Conservation (phyloP, 2,329 filamentous ascomycete genomes). For the Pseudogymnoascus sp. region DNA sequence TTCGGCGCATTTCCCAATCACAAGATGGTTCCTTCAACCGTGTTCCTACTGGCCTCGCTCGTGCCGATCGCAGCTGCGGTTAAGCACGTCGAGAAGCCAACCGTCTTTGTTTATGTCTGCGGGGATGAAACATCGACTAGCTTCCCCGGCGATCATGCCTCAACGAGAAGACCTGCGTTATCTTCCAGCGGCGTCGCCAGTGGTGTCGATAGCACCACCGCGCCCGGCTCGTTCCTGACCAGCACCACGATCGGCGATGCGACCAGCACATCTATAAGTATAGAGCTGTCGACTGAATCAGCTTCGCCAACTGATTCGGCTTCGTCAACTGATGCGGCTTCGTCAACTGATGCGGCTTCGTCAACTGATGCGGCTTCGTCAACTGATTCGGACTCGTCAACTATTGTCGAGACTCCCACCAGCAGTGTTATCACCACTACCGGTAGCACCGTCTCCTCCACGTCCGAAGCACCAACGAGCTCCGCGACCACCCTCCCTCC, state of each 20-base stretch:
- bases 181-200: not conserved
- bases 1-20: conserved; percentile 2
- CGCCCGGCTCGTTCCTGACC: not conserved
- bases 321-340: no score
- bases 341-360: not conserved
- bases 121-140: conserved; percentile 4
- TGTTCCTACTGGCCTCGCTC: not conserved
- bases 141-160: not conserved
- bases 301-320: not conserved
- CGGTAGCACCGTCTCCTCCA: conserved; percentile 14
- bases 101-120: conserved; percentile 1
- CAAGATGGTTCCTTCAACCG: not conserved
- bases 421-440: conserved; percentile 14
- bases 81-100: conserved; percentile 3
- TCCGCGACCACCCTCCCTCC: conserved; percentile 15
- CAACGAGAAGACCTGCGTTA: not conserved
- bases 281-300: not conserved
- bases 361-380: no score
- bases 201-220: not conserved
- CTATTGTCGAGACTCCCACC: conserved; percentile 15
- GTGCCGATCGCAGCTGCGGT: conserved; percentile 6
- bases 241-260: not conserved
- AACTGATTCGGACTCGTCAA: not conserved
- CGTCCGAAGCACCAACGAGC: not conserved
- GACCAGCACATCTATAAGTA: conserved; percentile 7